These are phyloP conservation scores for Flaveria linearis DNA, from an alignment of 129 eudicot species.

Conservation along the genomic window DNA sequence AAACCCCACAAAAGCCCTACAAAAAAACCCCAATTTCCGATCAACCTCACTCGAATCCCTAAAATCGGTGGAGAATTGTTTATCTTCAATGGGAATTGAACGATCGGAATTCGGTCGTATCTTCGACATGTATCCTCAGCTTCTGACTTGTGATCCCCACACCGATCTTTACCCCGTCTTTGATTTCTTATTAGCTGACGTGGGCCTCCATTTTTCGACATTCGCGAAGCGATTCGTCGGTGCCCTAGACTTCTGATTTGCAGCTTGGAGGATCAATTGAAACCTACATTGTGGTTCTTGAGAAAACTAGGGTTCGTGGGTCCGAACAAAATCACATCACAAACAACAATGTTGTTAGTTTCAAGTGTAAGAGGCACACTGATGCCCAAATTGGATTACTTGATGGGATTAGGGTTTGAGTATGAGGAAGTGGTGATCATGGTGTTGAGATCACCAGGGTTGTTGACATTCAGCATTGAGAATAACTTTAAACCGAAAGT, in stretches of 20 bases:
- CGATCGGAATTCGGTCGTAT: constrained; percentile 68
- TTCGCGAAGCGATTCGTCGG: constrained; percentile 49
- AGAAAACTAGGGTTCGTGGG: constrained; percentile 62
- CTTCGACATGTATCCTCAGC: constrained; percentile 70
- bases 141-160: constrained; percentile 73
- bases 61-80: constrained; percentile 55
- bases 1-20: constrained; percentile 74
- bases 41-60: constrained; percentile 66
- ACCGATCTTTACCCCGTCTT: constrained; percentile 66
- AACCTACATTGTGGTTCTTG: constrained; percentile 61
- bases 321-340: constrained; percentile 45
- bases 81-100: constrained; percentile 65
- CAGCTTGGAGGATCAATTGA: constrained; percentile 58
- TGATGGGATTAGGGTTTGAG: constrained; percentile 64
- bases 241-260: constrained; percentile 79
- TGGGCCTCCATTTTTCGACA: constrained; percentile 49
- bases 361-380: constrained; percentile 55
- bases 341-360: constrained; percentile 71
- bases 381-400: constrained; percentile 62
- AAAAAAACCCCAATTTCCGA: constrained; percentile 71
- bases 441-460: constrained; percentile 81
- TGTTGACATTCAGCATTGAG: constrained; percentile 77
- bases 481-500: constrained; percentile 70
- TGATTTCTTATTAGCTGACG: constrained; percentile 66
- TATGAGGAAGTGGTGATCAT: constrained; percentile 52